Base-by-base conservation (phyloP, 179 eudicot genomes). In the Patellifolia procumbens region DNA sequence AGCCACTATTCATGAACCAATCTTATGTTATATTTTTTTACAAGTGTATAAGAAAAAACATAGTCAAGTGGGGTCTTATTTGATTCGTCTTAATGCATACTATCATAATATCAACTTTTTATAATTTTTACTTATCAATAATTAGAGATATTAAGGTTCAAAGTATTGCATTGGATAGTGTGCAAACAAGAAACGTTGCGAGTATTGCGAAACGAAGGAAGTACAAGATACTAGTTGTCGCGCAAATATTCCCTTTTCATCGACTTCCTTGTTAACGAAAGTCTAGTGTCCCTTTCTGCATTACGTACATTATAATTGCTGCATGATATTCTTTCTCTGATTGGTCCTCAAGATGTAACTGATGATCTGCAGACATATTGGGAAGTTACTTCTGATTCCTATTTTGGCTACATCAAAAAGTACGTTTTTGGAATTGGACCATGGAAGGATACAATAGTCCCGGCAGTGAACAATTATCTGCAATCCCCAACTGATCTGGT, bases 351-450 rank as follows among this genome's bases (percentile, higher is more conserved):
- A 24, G 31, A 29, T 43, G 48, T 37, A 12, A 39, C 9, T 59
- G 32, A 63, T 60, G 20, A 60, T 63, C 10, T 85, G 83, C 92
- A 94, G 98, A 81, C 97, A 26, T 93, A 79, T 65, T 51, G 58
- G 83, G 97, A 95, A 79, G 89, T 95, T 84, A 95, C 98, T 75
- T 95, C 99, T 4, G 94, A 95, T 78, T 75, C 76, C 20, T 95
- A 93, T 65, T 79, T 95, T 19, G 87, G 90, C 80, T 90, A 80
- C 79, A 89, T 95, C 56, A 90, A 83, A 77, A 83, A 91, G 3
- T 95, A 89, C 58, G 92, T 89, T 0, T 91, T 91, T 46, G 98
- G 97, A 26, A 90, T 95, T 76, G 99, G 98, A 81, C 99, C 98
- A 32, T 89, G 91, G 91, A 95, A 93, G 85, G 99, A 95, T 74